Conservation (phyloP, 1,284 basidiomycete genomes). For the Cutaneotrichosporon dermatis region DNA sequence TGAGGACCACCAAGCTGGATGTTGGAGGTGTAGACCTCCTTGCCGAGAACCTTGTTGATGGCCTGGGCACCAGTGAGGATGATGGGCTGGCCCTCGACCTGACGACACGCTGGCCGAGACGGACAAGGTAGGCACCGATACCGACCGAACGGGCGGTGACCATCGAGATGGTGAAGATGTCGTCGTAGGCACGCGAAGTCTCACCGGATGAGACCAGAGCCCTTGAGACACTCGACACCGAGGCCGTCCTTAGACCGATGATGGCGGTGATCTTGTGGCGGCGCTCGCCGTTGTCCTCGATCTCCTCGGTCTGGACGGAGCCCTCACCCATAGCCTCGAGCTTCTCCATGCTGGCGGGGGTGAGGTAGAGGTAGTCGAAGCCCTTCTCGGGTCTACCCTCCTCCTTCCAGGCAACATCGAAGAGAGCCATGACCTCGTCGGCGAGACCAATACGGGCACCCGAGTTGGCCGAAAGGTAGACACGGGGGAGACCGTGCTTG, state of each 20-base stretch:
- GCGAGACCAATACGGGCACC: slow-evolving; percentile 95
- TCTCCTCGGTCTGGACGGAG: slow-evolving; percentile 75
- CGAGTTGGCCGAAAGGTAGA: slow-evolving; percentile 98
- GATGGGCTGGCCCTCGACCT: slow-evolving; percentile 98
- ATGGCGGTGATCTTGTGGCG: slow-evolving; percentile 94
- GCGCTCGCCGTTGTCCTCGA: slow-evolving; percentile 77
- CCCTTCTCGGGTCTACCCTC: slow-evolving; percentile 83
- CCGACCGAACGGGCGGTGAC: slow-evolving; percentile 98
- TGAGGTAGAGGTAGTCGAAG: slow-evolving; percentile 93
- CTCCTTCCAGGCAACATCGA: slow-evolving; percentile 89
- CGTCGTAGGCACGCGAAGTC: slow-evolving; percentile 95
- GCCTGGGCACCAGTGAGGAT: slow-evolving; percentile 96
- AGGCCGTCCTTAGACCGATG: slow-evolving; percentile 95
- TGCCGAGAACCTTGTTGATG: slow-evolving; percentile 97
- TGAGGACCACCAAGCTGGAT: slow-evolving; percentile 97
- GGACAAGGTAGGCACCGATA: slow-evolving; percentile 98
- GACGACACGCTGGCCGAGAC: slow-evolving; percentile 97
- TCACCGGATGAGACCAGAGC: slow-evolving; percentile 96
- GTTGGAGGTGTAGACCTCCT: slow-evolving; percentile 98
- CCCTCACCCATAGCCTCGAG: slow-evolving; percentile 73
- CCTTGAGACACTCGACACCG: slow-evolving; percentile 94
- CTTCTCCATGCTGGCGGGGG: slow-evolving; percentile 75
- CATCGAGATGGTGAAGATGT: slow-evolving; percentile 98
- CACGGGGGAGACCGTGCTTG: slow-evolving; percentile 77
- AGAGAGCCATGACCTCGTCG: slow-evolving; percentile 83